These are phyloP conservation scores for Xylaria grammica DNA, from an alignment of 495 filamentous ascomycete species.

Conservation along the genomic window DNA sequence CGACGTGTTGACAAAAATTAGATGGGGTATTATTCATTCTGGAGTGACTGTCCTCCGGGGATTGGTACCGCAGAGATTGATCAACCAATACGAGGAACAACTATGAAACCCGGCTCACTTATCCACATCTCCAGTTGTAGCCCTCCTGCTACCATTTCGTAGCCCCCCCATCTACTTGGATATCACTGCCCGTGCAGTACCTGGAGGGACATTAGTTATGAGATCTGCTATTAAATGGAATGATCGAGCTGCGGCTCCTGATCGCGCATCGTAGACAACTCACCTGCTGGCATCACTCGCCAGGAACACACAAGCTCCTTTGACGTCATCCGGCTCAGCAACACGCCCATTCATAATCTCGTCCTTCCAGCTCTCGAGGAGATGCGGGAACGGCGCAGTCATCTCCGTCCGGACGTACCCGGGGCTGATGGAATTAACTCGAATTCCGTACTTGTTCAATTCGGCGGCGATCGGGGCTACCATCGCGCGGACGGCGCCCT, in stretches of 20 bases:
- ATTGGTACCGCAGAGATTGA: slow-evolving; percentile 35
- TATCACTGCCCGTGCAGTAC: slow-evolving; percentile 57
- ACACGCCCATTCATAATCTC: slow-evolving; percentile 30
- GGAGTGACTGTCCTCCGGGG: slow-evolving; percentile 58
- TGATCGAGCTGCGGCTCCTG: not conserved
- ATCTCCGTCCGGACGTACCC: slow-evolving; percentile 19
- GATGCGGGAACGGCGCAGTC: slow-evolving; percentile 16
- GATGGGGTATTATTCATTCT: slow-evolving; percentile 64
- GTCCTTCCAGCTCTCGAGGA: slow-evolving; percentile 34
- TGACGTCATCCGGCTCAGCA: slow-evolving; percentile 20
- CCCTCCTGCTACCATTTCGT: slow-evolving; percentile 19
- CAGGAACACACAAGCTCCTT: slow-evolving; percentile 52
- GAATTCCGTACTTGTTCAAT: slow-evolving; percentile 67
- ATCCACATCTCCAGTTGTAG: not conserved
- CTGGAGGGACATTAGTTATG: not conserved
- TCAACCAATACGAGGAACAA: too few relatives aligned
- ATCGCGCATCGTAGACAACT: slow-evolving; percentile 45
- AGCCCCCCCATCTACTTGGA: slow-evolving; percentile 60
- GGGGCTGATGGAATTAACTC: slow-evolving; percentile 60
- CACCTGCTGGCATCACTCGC: slow-evolving; percentile 64
- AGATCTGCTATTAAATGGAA: not conserved
- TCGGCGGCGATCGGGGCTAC: slow-evolving; percentile 65
- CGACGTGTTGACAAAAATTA: slow-evolving; percentile 55
- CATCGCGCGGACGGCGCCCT: slow-evolving; percentile 56
- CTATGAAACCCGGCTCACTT: too few relatives aligned